Evolutionary conservation across 495 filamentous ascomycete genomes (phyloP), one percentile per base, ranked within the genome.

Genomic region (Aspergillus incahuasiensis): DNA sequence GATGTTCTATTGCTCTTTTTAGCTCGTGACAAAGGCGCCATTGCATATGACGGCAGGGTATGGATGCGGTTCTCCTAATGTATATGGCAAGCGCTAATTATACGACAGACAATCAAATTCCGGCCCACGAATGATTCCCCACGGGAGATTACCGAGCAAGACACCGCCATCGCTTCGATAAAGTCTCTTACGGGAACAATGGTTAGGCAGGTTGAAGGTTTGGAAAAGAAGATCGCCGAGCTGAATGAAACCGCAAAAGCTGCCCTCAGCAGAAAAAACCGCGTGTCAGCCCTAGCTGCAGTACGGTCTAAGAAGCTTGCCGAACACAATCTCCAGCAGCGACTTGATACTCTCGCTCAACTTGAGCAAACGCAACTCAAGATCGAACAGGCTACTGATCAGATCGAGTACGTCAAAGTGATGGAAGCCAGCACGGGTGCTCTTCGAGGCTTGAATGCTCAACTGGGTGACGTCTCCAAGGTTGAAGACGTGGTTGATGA

Each of bases 331-430:
- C 77, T 97, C 0, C 73, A 78, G 16, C 79, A 83, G 47, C 84
- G 90, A 3, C 77, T 84, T 20, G 84, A 83, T 9, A 87, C 86
- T 0, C 77, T 94, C 1, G 70, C 70, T n/a, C 91, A 96, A 68
- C 75, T 97, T 0, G 90, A 97, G 68, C 84, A 88, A 43, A 84
- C 96, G 0, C 87, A 87, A 50, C 66, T 73, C 8, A 87, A 85
- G 62, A 91, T 98, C 51, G 85, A 96, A 68, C 86, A 91, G 68
- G 95, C 94, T 1, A 78, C 82, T 2, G 88, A 89, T 62, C 90
- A 96, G 48, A 81, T 95, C 16, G 84, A 88, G 52, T 77, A 96
- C 16, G 80, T 96, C 2, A 75, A 75, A 49, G 85, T 89, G 9
- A 92, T 98, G 87, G 83, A 91, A 63, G 82, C 84, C 18, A 87